A percentile compares a stretch with the other conserved stretches of the same genome.
These are phyloP conservation scores for Xylariaceae sp. DNA, from an alignment of 2,329 filamentous ascomycete genomes.

Conservation along the genomic window DNA sequence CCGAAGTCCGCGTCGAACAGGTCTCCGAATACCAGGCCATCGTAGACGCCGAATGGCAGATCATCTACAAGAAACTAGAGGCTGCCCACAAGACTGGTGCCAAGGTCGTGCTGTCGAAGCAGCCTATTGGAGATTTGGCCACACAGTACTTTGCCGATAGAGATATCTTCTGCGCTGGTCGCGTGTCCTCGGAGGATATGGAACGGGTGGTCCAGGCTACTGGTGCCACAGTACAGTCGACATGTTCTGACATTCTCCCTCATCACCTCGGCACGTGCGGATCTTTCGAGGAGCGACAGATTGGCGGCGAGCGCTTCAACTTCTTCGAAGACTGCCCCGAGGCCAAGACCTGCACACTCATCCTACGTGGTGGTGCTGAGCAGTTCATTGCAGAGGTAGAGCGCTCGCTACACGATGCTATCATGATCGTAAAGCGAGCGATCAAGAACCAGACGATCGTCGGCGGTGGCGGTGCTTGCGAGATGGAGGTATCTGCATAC, in stretches of 20 bases:
- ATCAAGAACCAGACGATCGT: conserved; percentile 95
- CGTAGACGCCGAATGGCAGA: conserved; percentile 98
- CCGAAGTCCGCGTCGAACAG: conserved; percentile 95
- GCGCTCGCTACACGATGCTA: conserved; percentile 94
- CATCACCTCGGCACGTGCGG: conserved; percentile 91
- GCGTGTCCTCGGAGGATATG: conserved; percentile 87
- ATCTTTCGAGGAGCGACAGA: conserved; percentile 90
- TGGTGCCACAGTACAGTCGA: conserved; percentile 88
- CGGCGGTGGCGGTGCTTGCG: conserved; percentile 86
- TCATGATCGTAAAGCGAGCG: conserved; percentile 99
- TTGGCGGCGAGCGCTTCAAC: conserved; percentile 96
- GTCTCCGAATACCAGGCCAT: conserved; percentile 99
- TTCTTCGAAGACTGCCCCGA: conserved; percentile 95
- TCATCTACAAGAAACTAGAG: conserved; percentile 99
- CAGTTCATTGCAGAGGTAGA: conserved; percentile 99
- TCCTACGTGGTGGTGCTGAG: conserved; percentile 93
- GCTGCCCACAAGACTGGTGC: conserved; percentile 89
- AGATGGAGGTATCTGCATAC: conserved; percentile 96
- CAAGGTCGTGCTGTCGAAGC: conserved; percentile 94
- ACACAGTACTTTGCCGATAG: conserved; percentile 98
- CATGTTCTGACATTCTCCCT: conserved; percentile 88
- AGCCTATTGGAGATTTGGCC: conserved; percentile 94
- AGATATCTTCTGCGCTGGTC: conserved; percentile 96
- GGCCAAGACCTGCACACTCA: conserved; percentile 94
- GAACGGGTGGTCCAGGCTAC: conserved; percentile 95